These are phyloP conservation scores for Pterulicium gracile DNA, from an alignment of 1,284 basidiomycete species.

Conservation along the genomic window DNA sequence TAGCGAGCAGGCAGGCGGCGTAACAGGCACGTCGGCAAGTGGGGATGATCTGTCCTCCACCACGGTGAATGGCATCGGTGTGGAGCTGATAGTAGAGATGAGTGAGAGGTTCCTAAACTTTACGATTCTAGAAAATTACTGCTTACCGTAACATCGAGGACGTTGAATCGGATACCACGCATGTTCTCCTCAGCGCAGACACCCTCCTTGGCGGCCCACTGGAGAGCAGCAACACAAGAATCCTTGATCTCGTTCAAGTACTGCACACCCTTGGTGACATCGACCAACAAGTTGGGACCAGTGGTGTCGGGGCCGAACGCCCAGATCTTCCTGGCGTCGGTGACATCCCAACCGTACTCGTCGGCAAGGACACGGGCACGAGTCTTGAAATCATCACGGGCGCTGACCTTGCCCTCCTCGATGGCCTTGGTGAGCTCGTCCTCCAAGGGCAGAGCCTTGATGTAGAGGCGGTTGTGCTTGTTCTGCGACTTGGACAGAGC, in stretches of 20 bases:
- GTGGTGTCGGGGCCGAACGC: constrained; percentile 99
- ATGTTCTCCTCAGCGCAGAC: constrained; percentile 96
- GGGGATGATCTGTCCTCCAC: constrained; percentile 97
- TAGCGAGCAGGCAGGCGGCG: constrained; percentile 89
- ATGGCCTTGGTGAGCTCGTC: constrained; percentile 94
- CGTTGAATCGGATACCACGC: constrained; percentile 96
- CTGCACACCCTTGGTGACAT: constrained; percentile 98
- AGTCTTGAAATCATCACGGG: constrained; percentile 97
- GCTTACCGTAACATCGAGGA: constrained; percentile 89
- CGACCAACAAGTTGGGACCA: constrained; percentile 94
- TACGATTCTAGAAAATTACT: no score
- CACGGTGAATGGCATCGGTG: constrained; percentile 99
- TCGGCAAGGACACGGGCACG: constrained; percentile 96
- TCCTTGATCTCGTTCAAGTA: constrained; percentile 99
- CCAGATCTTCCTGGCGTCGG: constrained; percentile 99
- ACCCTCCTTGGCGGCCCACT: constrained; percentile 99
- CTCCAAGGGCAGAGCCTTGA: constrained; percentile 87
- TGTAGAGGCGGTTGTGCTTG: constrained; percentile 99
- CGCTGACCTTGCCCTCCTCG: constrained; percentile 76
- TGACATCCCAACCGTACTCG: constrained; percentile 97
- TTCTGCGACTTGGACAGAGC: constrained; percentile 99
- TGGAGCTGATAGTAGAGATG: constrained; percentile 63
- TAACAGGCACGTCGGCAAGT: constrained; percentile 95
- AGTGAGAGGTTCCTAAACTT: no score
- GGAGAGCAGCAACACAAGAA: constrained; percentile 98